These are phyloP conservation scores for Hypoxylon cercidicola DNA, from an alignment of 495 filamentous ascomycete genomes.

Conservation along the genomic window DNA sequence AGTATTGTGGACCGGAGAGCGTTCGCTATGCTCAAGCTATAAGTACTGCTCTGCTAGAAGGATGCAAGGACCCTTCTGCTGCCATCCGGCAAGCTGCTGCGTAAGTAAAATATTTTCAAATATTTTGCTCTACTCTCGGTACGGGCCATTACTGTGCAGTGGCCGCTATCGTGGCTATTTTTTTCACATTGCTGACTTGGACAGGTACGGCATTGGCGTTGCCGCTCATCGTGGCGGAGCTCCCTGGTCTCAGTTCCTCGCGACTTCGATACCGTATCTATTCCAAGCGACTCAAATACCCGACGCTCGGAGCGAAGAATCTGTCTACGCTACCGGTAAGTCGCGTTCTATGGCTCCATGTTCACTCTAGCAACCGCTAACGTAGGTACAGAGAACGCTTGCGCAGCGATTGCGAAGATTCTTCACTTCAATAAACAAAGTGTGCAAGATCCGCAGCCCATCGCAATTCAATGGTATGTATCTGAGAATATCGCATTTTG, in stretches of 20 bases:
- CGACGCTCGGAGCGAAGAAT: conserved; percentile 86
- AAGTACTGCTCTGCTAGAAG: conserved; percentile 82
- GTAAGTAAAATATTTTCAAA: conserved; percentile 30
- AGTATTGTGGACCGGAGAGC: conserved; percentile 89
- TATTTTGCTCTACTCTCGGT: background rate
- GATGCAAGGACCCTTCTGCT: conserved; percentile 82
- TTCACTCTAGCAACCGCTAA: conserved; percentile 17
- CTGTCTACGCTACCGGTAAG: conserved; percentile 84
- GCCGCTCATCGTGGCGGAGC: conserved; percentile 92
- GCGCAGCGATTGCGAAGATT: conserved; percentile 95
- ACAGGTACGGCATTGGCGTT: conserved; percentile 87
- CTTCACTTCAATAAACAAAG: conserved; percentile 84
- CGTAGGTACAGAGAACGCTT: conserved; percentile 78
- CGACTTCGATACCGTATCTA: conserved; percentile 78
- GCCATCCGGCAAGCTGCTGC: conserved; percentile 96
- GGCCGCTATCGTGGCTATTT: background rate
- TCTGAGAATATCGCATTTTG: background rate
- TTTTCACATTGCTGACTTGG: conserved; percentile 12
- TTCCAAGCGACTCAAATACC: conserved; percentile 84
- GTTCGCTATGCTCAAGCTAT: conserved; percentile 87
- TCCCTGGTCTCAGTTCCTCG: conserved; percentile 84
- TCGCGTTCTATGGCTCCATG: background rate
- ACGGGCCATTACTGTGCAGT: background rate
- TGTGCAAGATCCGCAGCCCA: conserved; percentile 75
- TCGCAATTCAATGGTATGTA: conserved; percentile 76